Percentiles rank a stretch among this genome's conserved stretches.
These are phyloP conservation scores for Cryoendolithus antarcticus DNA, from an alignment of 2,329 filamentous ascomycete genomes.

Conservation along the genomic window DNA sequence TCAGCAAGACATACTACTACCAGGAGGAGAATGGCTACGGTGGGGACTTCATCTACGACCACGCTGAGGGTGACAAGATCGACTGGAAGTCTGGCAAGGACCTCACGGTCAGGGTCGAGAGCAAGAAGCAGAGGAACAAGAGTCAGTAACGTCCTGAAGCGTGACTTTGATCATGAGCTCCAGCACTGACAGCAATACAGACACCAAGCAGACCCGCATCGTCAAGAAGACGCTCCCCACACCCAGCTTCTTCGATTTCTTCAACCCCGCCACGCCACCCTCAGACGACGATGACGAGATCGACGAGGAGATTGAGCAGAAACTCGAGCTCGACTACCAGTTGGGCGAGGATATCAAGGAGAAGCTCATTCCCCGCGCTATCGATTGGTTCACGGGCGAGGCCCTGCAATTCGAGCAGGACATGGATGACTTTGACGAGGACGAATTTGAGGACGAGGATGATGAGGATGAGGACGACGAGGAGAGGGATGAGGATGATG, in stretches of 20 bases:
- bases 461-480: slow-evolving; percentile 85
- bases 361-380: slow-evolving; percentile 95
- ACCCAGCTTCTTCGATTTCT: slow-evolving; percentile 97
- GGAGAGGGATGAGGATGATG: slow-evolving; percentile 69
- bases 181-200: slow-evolving; percentile 39
- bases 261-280: slow-evolving; percentile 84
- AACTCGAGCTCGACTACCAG: slow-evolving; percentile 95
- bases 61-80: slow-evolving; percentile 95
- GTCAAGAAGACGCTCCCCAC: slow-evolving; percentile 99
- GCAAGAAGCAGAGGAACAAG: slow-evolving; percentile 99
- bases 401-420: slow-evolving; percentile 93
- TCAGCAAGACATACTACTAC: slow-evolving; percentile 98
- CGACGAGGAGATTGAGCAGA: slow-evolving; percentile 87
- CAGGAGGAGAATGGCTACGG: slow-evolving; percentile 98
- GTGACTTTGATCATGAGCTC: not conserved
- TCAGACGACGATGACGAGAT: slow-evolving; percentile 66
- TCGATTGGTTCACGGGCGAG: slow-evolving; percentile 99
- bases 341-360: slow-evolving; percentile 99
- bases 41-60: slow-evolving; percentile 98
- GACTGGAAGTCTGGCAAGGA: slow-evolving; percentile 92
- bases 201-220: slow-evolving; percentile 97
- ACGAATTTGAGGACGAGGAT: slow-evolving; percentile 78
- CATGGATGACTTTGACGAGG: slow-evolving; percentile 71
- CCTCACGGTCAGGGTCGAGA: slow-evolving; percentile 86
- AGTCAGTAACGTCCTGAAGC: slow-evolving; percentile 44